Percentiles rank a stretch among this genome's conserved stretches.
phyloP scores from a whole-genome alignment of 768 basidiomycete species.

The Nevesoporus exiguus region DNA sequence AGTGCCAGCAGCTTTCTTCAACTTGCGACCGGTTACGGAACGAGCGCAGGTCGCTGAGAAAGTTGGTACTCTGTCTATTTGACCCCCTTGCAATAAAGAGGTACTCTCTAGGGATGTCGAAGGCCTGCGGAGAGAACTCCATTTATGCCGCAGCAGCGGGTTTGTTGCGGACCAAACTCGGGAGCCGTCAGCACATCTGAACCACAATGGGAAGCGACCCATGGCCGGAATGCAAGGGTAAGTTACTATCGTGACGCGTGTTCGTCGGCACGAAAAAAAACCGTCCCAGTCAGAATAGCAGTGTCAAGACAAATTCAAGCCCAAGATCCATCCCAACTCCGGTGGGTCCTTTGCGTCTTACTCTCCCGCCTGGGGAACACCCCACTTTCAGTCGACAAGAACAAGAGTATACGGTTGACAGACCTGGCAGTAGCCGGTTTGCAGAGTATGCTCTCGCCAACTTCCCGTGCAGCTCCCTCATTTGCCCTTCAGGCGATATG shows the following conservation, averaged over 20 bases:
- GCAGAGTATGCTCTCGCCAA: slow-evolving; percentile 38
- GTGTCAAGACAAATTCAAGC: slow-evolving; percentile 48
- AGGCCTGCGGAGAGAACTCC: slow-evolving; percentile 46
- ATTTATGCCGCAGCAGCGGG: slow-evolving; percentile 40
- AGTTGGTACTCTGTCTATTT: slow-evolving; percentile 35
- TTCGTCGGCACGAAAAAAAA: not conserved
- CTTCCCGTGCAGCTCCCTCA: slow-evolving; percentile 9
- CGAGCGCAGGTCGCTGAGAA: slow-evolving; percentile 50
- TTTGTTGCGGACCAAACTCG: slow-evolving; percentile 24
- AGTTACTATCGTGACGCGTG: slow-evolving; percentile 13
- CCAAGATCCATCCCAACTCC: slow-evolving; percentile 57
- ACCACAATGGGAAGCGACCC: slow-evolving; percentile 64
- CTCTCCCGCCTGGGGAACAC: slow-evolving; percentile 60
- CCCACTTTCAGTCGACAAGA: slow-evolving; percentile 32
- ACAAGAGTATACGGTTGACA: slow-evolving; percentile 23
- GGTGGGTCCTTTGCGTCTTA: slow-evolving; percentile 60
- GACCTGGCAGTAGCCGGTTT: slow-evolving; percentile 51
- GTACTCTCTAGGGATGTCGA: slow-evolving; percentile 44
- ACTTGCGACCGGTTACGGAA: slow-evolving; percentile 32
- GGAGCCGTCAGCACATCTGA: slow-evolving; percentile 39
- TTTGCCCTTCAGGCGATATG: slow-evolving; percentile 55
- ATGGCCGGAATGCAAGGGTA: slow-evolving; percentile 47
- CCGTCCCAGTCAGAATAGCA: slow-evolving; percentile 17
- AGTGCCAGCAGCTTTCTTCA: slow-evolving; percentile 44
- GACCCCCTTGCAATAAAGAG: slow-evolving; percentile 4